These are phyloP conservation scores for Neoconidiobolus thromboides DNA, from an alignment of 371 early-diverging fungal species.

Conservation along the genomic window DNA sequence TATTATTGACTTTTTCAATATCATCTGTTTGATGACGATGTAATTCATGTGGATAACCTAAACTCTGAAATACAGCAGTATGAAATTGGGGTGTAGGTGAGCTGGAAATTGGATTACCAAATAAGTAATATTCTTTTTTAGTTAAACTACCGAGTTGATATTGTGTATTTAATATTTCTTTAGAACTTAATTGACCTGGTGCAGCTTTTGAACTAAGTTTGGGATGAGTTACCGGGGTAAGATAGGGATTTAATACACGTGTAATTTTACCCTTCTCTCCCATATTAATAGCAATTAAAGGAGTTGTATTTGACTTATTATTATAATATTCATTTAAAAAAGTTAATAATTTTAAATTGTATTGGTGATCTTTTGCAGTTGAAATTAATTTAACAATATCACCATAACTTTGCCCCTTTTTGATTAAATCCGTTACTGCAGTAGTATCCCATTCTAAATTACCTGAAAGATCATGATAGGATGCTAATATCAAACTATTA, in stretches of 20 bases:
- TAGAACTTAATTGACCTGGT: conserved; percentile 82
- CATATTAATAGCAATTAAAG: conserved; percentile 89
- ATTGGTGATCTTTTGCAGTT: conserved; percentile 40
- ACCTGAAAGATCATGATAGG: conserved; percentile 71
- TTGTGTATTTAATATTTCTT: conserved; percentile 55
- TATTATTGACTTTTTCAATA: conserved; percentile 29
- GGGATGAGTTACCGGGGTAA: conserved; percentile 89
- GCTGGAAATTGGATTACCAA: conserved; percentile 78
- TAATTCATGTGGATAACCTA: conserved; percentile 73
- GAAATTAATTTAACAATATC: conserved; percentile 89
- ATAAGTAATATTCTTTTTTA: conserved; percentile 51
- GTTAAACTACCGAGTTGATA: conserved; percentile 42
- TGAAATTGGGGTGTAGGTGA: conserved; percentile 85
- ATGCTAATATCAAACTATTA: conserved; percentile 51
- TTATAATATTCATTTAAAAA: conserved; percentile 18
- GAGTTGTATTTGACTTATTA: conserved; percentile 19
- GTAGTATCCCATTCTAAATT: conserved; percentile 37
- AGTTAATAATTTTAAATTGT: conserved; percentile 61
- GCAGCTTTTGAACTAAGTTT: conserved; percentile 64
- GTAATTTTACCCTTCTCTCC: conserved; percentile 71
- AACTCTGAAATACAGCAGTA: conserved; percentile 66
- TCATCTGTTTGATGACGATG: conserved; percentile 28
- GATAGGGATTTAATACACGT: conserved; percentile 58
- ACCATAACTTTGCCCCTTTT: conserved; percentile 26
- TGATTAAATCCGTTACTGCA: conserved; percentile 26